Conservation (phyloP, 495 filamentous ascomycete genomes). For the Venustampulla echinocandica region DNA sequence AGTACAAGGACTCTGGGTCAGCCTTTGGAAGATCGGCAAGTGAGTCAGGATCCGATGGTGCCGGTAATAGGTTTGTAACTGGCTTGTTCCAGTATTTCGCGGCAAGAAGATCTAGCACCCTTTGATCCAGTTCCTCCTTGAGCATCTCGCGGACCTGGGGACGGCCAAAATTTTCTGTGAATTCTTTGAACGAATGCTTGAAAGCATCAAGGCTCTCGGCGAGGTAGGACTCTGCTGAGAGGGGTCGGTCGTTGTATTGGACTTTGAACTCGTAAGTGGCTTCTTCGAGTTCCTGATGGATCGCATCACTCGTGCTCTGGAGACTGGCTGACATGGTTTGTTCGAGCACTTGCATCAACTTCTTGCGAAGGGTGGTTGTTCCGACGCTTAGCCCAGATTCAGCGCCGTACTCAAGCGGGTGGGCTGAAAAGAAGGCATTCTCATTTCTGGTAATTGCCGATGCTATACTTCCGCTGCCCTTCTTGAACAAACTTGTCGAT, state of each 20-base stretch:
- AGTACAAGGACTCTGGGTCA: constrained; percentile 74
- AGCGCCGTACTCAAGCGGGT: constrained; percentile 70
- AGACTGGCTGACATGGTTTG: constrained; percentile 93
- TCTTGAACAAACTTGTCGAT: constrained; percentile 69
- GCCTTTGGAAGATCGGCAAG: constrained; percentile 72
- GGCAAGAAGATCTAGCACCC: constrained; percentile 90
- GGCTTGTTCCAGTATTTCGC: constrained; percentile 97
- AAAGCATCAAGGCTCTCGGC: constrained; percentile 91
- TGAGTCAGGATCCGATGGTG: constrained; percentile 58
- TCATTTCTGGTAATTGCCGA: constrained; percentile 82
- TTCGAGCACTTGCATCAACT: constrained; percentile 93
- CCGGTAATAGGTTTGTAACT: constrained; percentile 59
- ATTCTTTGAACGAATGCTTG: constrained; percentile 95
- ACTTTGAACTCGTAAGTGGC: constrained; percentile 99
- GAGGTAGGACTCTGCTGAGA: constrained; percentile 92
- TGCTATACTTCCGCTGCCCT: constrained; percentile 74
- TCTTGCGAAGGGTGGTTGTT: constrained; percentile 79
- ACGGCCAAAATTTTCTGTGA: constrained; percentile 81
- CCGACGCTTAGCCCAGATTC: constrained; percentile 66
- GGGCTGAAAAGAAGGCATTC: constrained; percentile 74
- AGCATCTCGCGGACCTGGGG: constrained; percentile 81
- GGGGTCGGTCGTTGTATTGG: constrained; percentile 93
- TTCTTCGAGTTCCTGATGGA: constrained; percentile 92
- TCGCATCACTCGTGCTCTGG: constrained; percentile 77
- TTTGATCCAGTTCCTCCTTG: constrained; percentile 88